Evolutionary conservation across 257 asterid genomes (phyloP), one percentile per base, ranked within the genome.

Genomic region (Henckelia pumila): DNA sequence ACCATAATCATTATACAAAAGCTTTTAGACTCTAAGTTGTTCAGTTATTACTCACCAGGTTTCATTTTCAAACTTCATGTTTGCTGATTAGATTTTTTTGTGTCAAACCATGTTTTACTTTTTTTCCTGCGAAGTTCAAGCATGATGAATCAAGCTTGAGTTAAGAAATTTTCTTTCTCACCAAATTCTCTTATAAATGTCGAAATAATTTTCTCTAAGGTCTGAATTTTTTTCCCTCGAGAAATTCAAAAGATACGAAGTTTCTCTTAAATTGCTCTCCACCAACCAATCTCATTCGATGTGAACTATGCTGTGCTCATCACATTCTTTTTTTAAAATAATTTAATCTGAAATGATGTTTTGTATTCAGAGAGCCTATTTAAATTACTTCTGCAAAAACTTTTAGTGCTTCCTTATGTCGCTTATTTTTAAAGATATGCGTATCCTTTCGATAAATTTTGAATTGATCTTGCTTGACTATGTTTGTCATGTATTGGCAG

Each of bases 401-500:
- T 66, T 58, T 62, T 29, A 44, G 6, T n/a, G 30, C 30, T 26
- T 55, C 49, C 25, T 40, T 58, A 11, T 28, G 20, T 68, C 55
- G 68, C 61, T 64, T 63, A 10, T 61, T 73, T 29, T 7, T 8
- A n/a, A 23, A 25, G 58, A 28, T 50, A 49, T 64, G 6, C 19
- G 13, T 47, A 24, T 52, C 3, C 49, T 24, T 68, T 21, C 63
- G 40, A 56, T 66, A 40, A 40, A 60, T 47, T 49, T 70, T 57
- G 29, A 23, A 23, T 19, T 25, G 25, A 25, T 64, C 35, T 20
- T 52, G 25, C 69, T 63, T 74, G 65, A 60, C 59, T 52, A 26
- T 37, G 32, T n/a, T 59, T 50, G 49, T 37, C 59, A 2, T 56
- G n/a, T 6, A 73, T 76, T 74, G 59, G 63, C 92, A 90, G 97